Conservation (phyloP, 1,139 yeast genomes). For the Yamadazyma trypodendri region DNA sequence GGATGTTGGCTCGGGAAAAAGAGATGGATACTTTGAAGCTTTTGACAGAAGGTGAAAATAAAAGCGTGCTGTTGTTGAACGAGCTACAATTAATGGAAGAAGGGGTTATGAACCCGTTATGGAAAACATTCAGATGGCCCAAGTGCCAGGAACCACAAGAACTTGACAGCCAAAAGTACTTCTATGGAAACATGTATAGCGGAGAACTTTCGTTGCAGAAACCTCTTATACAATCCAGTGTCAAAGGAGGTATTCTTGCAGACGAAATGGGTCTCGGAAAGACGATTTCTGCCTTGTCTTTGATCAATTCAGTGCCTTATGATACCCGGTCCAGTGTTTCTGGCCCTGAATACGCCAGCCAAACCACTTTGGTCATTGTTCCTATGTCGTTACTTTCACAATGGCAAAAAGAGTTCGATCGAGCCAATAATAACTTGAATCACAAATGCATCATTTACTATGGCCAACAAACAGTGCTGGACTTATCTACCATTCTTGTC, state of each 20-base stretch:
- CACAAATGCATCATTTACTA: constrained; percentile 63
- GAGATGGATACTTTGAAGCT: constrained; percentile 43
- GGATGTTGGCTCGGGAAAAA: constrained; percentile 74
- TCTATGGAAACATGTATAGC: constrained; percentile 79
- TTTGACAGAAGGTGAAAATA: constrained; percentile 21
- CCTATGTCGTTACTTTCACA: constrained; percentile 91
- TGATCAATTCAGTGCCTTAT: constrained; percentile 63
- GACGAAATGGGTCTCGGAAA: constrained; percentile 98
- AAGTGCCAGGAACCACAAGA: constrained; percentile 10
- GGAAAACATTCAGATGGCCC: constrained; percentile 85
- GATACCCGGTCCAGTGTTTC: constrained; percentile 27
- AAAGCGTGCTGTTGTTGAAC: constrained; percentile 23
- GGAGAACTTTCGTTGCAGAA: constrained; percentile 73
- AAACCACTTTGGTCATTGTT: constrained; percentile 76
- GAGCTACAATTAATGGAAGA: constrained; percentile 32
- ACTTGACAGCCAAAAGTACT: constrained; percentile 25
- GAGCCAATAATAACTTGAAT: constrained; percentile 48
- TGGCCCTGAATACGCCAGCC: constrained; percentile 51
- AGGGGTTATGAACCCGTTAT: constrained; percentile 78
- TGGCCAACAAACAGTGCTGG: constrained; percentile 58
- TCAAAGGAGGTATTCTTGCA: constrained; percentile 87
- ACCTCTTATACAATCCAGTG: constrained; percentile 59
- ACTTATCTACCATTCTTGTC: constrained; percentile 46
- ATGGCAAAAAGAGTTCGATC: constrained; percentile 82
- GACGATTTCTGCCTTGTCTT: constrained; percentile 78